Percentiles rank a stretch among this genome's conserved stretches.
phyloP scores from a whole-genome alignment of 805 yeast species.

The Metschnikowia arizonensis region DNA sequence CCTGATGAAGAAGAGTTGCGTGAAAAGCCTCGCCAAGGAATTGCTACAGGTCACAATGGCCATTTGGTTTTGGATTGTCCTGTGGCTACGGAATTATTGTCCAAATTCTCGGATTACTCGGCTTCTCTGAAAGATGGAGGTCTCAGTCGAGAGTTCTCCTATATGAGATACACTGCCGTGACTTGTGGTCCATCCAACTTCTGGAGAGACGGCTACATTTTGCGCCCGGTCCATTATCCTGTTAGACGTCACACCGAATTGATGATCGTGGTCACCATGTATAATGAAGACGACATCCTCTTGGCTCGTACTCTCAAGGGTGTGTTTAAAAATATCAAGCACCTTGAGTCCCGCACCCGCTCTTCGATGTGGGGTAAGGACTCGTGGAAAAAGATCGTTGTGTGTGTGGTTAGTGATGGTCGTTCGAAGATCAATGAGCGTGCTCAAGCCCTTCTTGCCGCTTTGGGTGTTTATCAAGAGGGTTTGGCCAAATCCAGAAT shows the following conservation, averaged over 20 bases:
- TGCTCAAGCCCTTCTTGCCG: conserved; percentile 74
- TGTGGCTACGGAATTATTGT: conserved; percentile 63
- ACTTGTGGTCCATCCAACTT: conserved; percentile 69
- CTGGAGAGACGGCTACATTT: conserved; percentile 49
- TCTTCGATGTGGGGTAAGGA: conserved; percentile 84
- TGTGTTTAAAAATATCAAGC: conserved; percentile 75
- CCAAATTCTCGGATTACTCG: conserved; percentile 39
- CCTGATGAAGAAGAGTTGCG: conserved; percentile 32
- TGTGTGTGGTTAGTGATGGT: conserved; percentile 88
- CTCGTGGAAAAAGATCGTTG: conserved; percentile 92
- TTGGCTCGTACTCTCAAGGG: conserved; percentile 87
- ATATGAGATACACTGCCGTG: conserved; percentile 60
- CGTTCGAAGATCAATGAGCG: conserved; percentile 77
- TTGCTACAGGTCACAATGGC: conserved; percentile 46
- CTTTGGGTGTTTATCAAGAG: conserved; percentile 89
- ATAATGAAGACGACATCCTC: conserved; percentile 79
- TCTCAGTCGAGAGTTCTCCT: conserved; percentile 51
- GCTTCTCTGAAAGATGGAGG: conserved; percentile 36
- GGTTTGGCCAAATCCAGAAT: conserved; percentile 92
- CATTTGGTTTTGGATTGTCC: conserved; percentile 87
- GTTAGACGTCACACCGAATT: conserved; percentile 53
- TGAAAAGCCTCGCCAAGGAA: conserved; percentile 30
- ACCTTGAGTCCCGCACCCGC: conserved; percentile 63
- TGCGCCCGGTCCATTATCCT: conserved; percentile 54
- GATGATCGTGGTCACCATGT: conserved; percentile 61